Evolutionary conservation across 805 yeast genomes (phyloP), one percentile per base, ranked within the genome.

Genomic region (Candida namnaoensis): DNA sequence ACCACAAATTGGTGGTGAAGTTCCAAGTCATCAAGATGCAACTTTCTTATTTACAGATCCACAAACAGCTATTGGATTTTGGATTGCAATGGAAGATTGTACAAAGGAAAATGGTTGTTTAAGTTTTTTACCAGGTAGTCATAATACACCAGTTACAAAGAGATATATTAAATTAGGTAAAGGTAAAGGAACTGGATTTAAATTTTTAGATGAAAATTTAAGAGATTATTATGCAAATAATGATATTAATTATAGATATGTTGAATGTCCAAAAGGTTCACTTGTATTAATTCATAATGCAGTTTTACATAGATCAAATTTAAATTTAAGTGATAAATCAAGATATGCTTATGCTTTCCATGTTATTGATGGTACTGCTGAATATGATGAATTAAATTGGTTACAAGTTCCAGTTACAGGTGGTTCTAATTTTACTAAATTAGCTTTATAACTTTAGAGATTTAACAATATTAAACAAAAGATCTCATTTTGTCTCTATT

Each of bases 331-430:
- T 11, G 48, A 49, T 6, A 67, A 65, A 43, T 78, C 87, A 9
- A 68, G 95, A 47, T 82, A 68, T 53, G 93, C 88, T 0, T 85
- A 83, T 59, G 82, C 93, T 0, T 85, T 85, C 61, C 95, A 85
- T 54, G 71, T 81, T 37, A 81, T 85, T 43, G 93, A 85, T 40
- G 91, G 91, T 2, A 59, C 47, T 2, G 64, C 74, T 11, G 57
- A 69, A 26, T 85, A 82, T 52, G 93, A 84, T 54, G 61, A 63
- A 23, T 58, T 67, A 52, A 84, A 84, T 55, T 85, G 95, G 93
- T 67, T 84, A 32, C 95, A 85, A 53, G 77, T 83, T 5, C 93
- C 93, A 2, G 74, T 81, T 0, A 52, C 72, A 5, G 90, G 91
- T 1, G 83, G 87, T 1, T 57, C 69, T 0, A 62, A 79, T n/a